phyloP scores from a whole-genome alignment of 2,329 filamentous ascomycete species.

The Epichloe hybrida region DNA sequence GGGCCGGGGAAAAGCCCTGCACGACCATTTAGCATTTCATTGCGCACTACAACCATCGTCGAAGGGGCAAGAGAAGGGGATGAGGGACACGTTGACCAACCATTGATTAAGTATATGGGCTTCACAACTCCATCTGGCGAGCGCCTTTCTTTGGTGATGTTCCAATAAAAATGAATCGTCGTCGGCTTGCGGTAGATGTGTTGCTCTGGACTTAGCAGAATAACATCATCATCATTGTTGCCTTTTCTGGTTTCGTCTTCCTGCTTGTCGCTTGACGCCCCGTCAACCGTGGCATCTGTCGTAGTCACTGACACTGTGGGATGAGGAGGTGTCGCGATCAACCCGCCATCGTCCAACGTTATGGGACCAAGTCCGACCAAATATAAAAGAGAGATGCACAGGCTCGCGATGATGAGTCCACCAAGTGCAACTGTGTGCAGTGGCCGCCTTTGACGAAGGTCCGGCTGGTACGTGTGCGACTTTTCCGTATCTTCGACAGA shows the following conservation, averaged over 20 bases:
- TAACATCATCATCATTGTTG: constrained; percentile 3
- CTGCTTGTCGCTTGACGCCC: background rate
- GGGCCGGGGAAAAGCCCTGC: constrained; percentile 28
- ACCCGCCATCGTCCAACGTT: background rate
- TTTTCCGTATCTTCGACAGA: background rate
- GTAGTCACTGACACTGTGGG: background rate
- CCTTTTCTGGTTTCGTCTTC: background rate
- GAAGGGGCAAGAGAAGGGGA: background rate
- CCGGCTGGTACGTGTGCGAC: background rate
- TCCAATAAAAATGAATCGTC: constrained; percentile 23
- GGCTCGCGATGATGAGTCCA: background rate
- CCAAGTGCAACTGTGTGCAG: background rate
- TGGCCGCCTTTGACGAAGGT: background rate
- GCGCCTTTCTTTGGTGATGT: constrained; percentile 22
- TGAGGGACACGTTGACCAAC: constrained; percentile 11
- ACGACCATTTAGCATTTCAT: background rate
- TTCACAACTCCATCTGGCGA: constrained; percentile 38
- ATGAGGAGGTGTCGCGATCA: background rate
- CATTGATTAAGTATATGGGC: constrained; percentile 35
- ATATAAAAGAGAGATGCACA: background rate
- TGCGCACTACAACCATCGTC: background rate
- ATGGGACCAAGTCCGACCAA: background rate
- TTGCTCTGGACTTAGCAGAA: constrained; percentile 28
- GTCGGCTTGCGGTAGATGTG: constrained; percentile 23
- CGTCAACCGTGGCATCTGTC: background rate